These are phyloP conservation scores for Fusarium sp. DNA, from an alignment of 2,329 filamentous ascomycete species.

Conservation along the genomic window DNA sequence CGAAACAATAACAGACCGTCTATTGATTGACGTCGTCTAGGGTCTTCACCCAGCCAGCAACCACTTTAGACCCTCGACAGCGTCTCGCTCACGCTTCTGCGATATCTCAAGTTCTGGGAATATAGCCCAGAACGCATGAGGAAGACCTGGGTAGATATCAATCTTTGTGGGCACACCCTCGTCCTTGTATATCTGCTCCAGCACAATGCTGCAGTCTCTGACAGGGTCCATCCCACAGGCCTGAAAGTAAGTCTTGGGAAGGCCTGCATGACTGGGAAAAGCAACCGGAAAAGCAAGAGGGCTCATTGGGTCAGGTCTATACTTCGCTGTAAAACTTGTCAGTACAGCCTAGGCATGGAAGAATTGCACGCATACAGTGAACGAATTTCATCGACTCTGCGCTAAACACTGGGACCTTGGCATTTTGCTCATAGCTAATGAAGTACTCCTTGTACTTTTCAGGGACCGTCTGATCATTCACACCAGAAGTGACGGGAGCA, in stretches of 20 bases:
- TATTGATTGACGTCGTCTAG: not conserved
- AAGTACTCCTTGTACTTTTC: slow-evolving; percentile 43
- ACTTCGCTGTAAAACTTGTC: slow-evolving; percentile 29
- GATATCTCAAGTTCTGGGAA: slow-evolving; percentile 35
- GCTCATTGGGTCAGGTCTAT: slow-evolving; percentile 37
- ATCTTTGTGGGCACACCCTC: slow-evolving; percentile 39
- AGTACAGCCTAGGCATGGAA: not conserved
- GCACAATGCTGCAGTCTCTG: slow-evolving; percentile 43
- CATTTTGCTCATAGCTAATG: slow-evolving; percentile 43
- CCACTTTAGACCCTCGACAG: slow-evolving; percentile 38
- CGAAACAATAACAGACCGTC: not conserved
- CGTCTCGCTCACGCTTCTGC: slow-evolving; percentile 37
- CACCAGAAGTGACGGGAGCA: slow-evolving; percentile 34
- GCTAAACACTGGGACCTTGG: slow-evolving; percentile 35
- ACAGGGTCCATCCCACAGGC: slow-evolving; percentile 44
- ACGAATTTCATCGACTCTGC: slow-evolving; percentile 39
- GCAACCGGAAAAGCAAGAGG: slow-evolving; percentile 42
- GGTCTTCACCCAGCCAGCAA: slow-evolving; percentile 11
- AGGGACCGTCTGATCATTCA: slow-evolving; percentile 37
- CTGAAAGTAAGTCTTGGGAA: slow-evolving; percentile 48
- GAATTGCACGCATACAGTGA: slow-evolving; percentile 19
- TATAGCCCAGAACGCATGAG: slow-evolving; percentile 45
- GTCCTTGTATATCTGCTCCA: slow-evolving; percentile 44
- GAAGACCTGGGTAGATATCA: slow-evolving; percentile 44
- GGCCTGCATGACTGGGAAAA: slow-evolving; percentile 22